These are phyloP conservation scores for Begonia fuchsioides DNA, from an alignment of 306 rosid species.

Conservation along the genomic window DNA sequence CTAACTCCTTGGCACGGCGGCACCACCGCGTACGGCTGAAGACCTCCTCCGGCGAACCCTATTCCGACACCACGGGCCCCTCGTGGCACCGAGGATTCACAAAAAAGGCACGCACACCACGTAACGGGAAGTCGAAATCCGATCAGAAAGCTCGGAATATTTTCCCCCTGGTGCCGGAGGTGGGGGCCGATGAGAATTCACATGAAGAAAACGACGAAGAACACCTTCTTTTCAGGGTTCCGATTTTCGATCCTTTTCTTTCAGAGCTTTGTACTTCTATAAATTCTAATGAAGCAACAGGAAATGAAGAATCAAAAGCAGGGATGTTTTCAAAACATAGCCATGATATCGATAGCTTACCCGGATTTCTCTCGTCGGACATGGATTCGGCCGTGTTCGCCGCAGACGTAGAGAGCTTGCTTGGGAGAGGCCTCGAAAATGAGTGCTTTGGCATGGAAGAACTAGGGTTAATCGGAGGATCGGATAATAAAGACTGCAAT, in stretches of 20 bases:
- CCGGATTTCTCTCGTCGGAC: slow-evolving; percentile 45
- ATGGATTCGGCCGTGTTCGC: slow-evolving; percentile 70
- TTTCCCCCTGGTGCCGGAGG: slow-evolving; percentile 57
- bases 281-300: slow-evolving; percentile 1
- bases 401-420: slow-evolving; percentile 76
- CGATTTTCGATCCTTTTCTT: slow-evolving; percentile 49
- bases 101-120: slow-evolving; percentile 59
- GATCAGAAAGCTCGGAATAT: slow-evolving; percentile 9
- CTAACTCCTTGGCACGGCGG: slow-evolving; percentile 58
- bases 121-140: slow-evolving; percentile 30
- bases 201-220: slow-evolving; percentile 51
- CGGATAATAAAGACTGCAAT: slow-evolving; percentile 8
- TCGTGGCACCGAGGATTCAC: slow-evolving; percentile 41
- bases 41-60: slow-evolving; percentile 14
- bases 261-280: slow-evolving; percentile 22
- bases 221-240: slow-evolving; percentile 61
- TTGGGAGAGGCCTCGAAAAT: slow-evolving; percentile 58
- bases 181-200: slow-evolving; percentile 33
- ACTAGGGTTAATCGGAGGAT: slow-evolving; percentile 41
- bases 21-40: slow-evolving; percentile 62
- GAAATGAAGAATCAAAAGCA: slow-evolving; percentile 1
- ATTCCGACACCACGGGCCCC: slow-evolving; percentile 7
- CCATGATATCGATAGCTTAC: slow-evolving; percentile 21
- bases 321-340: not conserved
- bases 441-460: slow-evolving; percentile 75